A percentile compares a stretch with the other conserved stretches of the same genome.
Conservation (phyloP, 352 stramenopile genomes). For the Globisporangium echinulatum region DNA sequence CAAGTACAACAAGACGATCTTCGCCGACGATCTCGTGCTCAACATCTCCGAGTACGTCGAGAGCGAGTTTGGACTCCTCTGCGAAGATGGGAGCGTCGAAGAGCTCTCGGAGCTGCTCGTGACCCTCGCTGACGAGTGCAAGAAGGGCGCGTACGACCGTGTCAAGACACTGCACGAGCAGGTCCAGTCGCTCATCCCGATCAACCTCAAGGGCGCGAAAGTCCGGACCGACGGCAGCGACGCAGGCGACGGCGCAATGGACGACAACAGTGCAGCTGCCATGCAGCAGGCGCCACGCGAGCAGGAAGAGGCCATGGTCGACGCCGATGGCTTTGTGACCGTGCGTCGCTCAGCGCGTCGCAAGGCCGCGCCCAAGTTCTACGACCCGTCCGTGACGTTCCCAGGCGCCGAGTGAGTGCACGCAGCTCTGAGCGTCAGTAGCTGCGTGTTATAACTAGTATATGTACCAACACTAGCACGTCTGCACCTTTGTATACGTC, state of each 20-base stretch:
- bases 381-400: slow-evolving; percentile 69
- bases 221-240: slow-evolving; percentile 30
- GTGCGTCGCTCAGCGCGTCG: slow-evolving; percentile 64
- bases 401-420: slow-evolving; percentile 57
- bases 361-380: slow-evolving; percentile 65
- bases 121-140: slow-evolving; percentile 68
- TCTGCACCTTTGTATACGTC: too few relatives aligned
- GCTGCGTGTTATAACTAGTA: slow-evolving; percentile 1
- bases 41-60: slow-evolving; percentile 75
- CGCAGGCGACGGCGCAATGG: slow-evolving; percentile 7
- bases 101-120: slow-evolving; percentile 64
- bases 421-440: background rate
- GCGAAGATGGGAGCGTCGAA: slow-evolving; percentile 73
- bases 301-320: slow-evolving; percentile 28
- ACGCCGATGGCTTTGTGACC: slow-evolving; percentile 73
- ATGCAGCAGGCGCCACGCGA: slow-evolving; percentile 1
- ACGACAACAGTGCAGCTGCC: slow-evolving; percentile 20
- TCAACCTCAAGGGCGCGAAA: slow-evolving; percentile 78
- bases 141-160: slow-evolving; percentile 61
- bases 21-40: slow-evolving; percentile 56
- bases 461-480: slow-evolving; percentile 1
- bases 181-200: slow-evolving; percentile 63
- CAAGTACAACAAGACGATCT: slow-evolving; percentile 74
- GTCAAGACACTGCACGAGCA: slow-evolving; percentile 69
- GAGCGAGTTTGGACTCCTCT: slow-evolving; percentile 67